Base-by-base conservation (phyloP, 169 alveolate species). In the Eimeria zaria region DNA sequence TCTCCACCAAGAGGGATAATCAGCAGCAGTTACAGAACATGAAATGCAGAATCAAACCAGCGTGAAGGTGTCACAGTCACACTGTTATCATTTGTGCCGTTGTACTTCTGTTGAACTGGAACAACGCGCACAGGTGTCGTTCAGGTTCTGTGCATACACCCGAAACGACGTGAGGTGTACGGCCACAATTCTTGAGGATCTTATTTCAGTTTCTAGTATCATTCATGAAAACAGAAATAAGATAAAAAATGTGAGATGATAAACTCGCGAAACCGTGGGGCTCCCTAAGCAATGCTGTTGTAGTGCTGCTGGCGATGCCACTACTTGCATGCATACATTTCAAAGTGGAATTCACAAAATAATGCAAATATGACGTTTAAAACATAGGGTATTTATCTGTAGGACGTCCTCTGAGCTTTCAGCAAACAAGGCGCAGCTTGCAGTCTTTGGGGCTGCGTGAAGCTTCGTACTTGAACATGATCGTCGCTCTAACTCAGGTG, bases 371-470 rank as follows among this genome's bases (percentile, higher is more conserved):
- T 36, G 53, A 20, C 7, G 16, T 36, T 2, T 18, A 14, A 39
- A 36, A 1, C n/a, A 36, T 5, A 18, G 16, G 5, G 53, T 39
- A 11, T 71, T 71, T 2, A 71, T 30, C 36, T 71, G 81, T 18
- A 36, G 81, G 53, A 36, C 39, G 53, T 36, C 2, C 51, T 39
- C 53, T 71, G 81, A 71, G 33, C 48, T 33, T 20, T 39, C 53
- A 30, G 81, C 81, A 36, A 71, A 39, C 81, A 71, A 71, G 81
- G 30, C 53, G 81, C 53, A 33, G 7, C 51, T 14, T n/a, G 51
- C 53, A 36, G 81, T 36, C 53, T 33, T 69, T 71, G 81, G 81
- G 81, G 81, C 81, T 71, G 81, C 5, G 81, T 71, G 81, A 71
- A 7, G 2, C 81, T 33, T 39, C 44, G 44, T 39, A 16, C 51